Percentiles rank a stretch among this genome's conserved stretches.
Evolutionary conservation across 2,329 filamentous ascomycete genomes (phyloP).

Genomic region (Fusarium tuaranense): DNA sequence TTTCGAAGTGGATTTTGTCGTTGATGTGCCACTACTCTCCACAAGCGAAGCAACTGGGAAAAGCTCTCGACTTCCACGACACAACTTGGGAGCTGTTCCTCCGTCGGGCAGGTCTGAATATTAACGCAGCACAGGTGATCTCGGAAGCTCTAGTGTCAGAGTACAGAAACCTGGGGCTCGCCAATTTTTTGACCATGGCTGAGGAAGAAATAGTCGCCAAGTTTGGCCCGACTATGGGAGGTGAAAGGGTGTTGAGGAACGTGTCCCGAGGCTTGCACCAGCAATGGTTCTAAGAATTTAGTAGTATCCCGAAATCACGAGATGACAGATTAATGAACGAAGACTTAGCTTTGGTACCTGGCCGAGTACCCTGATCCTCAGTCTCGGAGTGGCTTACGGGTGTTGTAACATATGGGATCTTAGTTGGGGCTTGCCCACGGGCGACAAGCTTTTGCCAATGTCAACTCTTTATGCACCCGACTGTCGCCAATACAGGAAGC

Average conservation of each 20-base stretch:
- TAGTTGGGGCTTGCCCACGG: neutral
- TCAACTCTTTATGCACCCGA: neutral
- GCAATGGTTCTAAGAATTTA: conserved; percentile 12
- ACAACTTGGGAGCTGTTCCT: conserved; percentile 55
- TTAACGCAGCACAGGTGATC: conserved; percentile 51
- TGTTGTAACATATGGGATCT: neutral
- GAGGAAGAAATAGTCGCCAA: conserved; percentile 36
- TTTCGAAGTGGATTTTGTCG: conserved; percentile 67
- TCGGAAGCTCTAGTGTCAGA: conserved; percentile 42
- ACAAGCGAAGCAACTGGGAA: conserved; percentile 43
- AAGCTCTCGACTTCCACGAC: conserved; percentile 53
- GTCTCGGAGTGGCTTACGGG: neutral
- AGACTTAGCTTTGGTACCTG: neutral
- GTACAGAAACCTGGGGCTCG: conserved; percentile 45
- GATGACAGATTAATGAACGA: neutral
- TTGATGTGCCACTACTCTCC: conserved; percentile 61
- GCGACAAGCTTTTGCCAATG: neutral
- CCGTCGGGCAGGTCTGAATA: conserved; percentile 51
- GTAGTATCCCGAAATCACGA: neutral
- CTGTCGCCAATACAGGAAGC: neutral
- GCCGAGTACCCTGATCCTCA: neutral
- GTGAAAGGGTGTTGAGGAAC: conserved; percentile 36
- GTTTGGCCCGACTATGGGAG: conserved; percentile 46
- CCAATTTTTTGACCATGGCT: conserved; percentile 48
- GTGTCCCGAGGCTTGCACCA: conserved; percentile 25